Base-by-base conservation (phyloP, 345 rosid genomes). In the Gossypium ekmanianum region DNA sequence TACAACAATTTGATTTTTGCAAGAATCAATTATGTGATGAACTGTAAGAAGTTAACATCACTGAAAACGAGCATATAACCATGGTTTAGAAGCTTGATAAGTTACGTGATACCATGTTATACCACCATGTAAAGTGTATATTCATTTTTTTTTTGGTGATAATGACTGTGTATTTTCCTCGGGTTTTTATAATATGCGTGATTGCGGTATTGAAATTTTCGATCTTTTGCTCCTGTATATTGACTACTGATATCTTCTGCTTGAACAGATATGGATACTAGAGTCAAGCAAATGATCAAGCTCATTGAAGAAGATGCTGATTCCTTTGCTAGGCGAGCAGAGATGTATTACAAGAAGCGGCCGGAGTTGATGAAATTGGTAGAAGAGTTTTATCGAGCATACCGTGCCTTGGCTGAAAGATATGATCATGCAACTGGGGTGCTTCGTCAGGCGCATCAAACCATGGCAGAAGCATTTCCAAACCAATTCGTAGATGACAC, bases 271-370 rank as follows among this genome's bases (percentile, higher is more conserved):
- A 96, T 96, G 98, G 98, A 96, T 80, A 79, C 81, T 76, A 96
- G 88, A 79, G 98, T 96, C 68, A 93, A 87, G 63, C 97, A 96
- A 64, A 96, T 96, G 99, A 93, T 96, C 82, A 96, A 88, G 83
- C 92, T 96, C 76, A 86, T 93, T 34, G 99, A 96, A 86, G 95
- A 93, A 84, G 99, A 96, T 86, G 99, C 98, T 20, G 99, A 96
- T 81, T 93, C 99, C 20, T 96, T 96, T 81, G 99, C 99, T 51
- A 88, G 94, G 81, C 85, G 98, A 82, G 99, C 99, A 16, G 99
- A 96, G 74, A 92, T 96, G 99, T 96, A 96, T 74, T 96, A 93
- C 74, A 93, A 91, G 85, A 88, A 93, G 85, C 88, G 99, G 50
- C 98, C 99, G 24, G 98, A 93, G 84, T 96, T 96, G 68, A 89